Base-by-base conservation (phyloP, 2,329 filamentous ascomycete species). In the Talaromyces sp. region DNA sequence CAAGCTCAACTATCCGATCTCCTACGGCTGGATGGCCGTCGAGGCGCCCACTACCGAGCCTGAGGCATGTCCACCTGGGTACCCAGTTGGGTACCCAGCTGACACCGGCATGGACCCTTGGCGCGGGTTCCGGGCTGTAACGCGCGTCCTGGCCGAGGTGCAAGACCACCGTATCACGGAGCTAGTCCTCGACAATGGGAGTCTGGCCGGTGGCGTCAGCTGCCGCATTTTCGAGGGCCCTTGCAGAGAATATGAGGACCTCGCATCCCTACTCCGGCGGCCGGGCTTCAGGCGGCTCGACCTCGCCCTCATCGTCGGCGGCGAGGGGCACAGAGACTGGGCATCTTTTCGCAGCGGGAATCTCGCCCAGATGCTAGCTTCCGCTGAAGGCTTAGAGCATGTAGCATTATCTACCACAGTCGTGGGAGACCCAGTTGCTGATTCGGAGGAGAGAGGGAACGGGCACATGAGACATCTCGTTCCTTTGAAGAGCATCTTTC, bases 1-100 rank as follows among this genome's bases (percentile, higher is more conserved):
- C 1, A 74, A 74, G 4, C 77, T 81, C 42, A 73, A 73, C 27
- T 78, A 80, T 60, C 73, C 74, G 1, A 65, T 76, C 10, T 71
- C 75, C 1, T 70, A 68, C 17, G 70, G 72, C 13, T 75, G 73
- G n/a, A n/a, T n/a, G n/a, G n/a, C n/a, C n/a, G n/a, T n/a, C n/a
- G n/a, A n/a, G n/a, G n/a, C n/a, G n/a, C n/a, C n/a, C n/a, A n/a
- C n/a, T n/a, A n/a, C n/a, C n/a, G n/a, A n/a, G n/a, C n/a, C n/a
- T n/a, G n/a, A n/a, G 22, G 22, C 22, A 22, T 2, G 22, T 22
- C 22, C 22, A 22, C 22, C 22, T 22, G 22, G 22, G 22, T 22
- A 22, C 22, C 22, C 1, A 22, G 22, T 2, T 22, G 22, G 22
- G 22, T 22, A 22, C 22, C 22, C 1, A 22, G 22, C 22, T 22